Evolutionary conservation across 2,329 filamentous ascomycete genomes (phyloP).

Genomic region (Myriangium duriaei): DNA sequence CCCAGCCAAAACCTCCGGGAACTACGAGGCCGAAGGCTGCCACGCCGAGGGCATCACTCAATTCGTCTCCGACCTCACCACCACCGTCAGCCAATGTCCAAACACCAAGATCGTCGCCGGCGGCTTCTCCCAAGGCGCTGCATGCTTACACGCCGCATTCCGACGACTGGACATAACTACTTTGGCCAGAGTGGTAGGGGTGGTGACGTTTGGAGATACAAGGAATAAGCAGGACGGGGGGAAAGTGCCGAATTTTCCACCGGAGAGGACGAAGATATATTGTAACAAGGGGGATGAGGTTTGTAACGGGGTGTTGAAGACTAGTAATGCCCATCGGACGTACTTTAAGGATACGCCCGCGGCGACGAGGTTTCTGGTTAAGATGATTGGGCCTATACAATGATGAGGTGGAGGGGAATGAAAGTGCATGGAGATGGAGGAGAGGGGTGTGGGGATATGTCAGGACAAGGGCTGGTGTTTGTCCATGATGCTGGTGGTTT

Average conservation of each 20-base stretch:
- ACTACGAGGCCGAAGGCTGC: slow-evolving; percentile 7
- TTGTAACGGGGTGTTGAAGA: slow-evolving; percentile 14
- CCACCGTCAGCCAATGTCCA: slow-evolving; percentile 14
- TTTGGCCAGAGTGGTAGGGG: slow-evolving; percentile 16
- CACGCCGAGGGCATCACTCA: slow-evolving; percentile 6
- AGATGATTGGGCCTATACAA: slow-evolving; percentile 8
- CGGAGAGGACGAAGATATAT: slow-evolving; percentile 14
- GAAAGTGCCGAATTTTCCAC: slow-evolving; percentile 12
- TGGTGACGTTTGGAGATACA: slow-evolving; percentile 19
- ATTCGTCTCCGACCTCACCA: slow-evolving; percentile 11
- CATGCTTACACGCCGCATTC: slow-evolving; percentile 17
- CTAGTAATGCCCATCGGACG: slow-evolving; percentile 15
- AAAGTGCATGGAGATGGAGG: no score
- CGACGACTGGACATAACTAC: slow-evolving; percentile 11
- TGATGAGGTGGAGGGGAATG: no score
- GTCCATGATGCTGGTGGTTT: no score
- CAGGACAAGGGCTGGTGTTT: no score
- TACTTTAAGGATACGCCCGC: slow-evolving; percentile 15
- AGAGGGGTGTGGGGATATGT: no score
- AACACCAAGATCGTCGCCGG: slow-evolving; percentile 18
- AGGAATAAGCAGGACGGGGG: slow-evolving; percentile 17
- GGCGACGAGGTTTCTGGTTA: slow-evolving; percentile 12
- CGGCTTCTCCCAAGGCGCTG: slow-evolving; percentile 19
- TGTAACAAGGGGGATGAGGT: slow-evolving; percentile 15
- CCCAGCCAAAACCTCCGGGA: slow-evolving; percentile 10